These are phyloP conservation scores for Veloporphyrellus conicus DNA, from an alignment of 1,284 basidiomycete species.

Conservation along the genomic window DNA sequence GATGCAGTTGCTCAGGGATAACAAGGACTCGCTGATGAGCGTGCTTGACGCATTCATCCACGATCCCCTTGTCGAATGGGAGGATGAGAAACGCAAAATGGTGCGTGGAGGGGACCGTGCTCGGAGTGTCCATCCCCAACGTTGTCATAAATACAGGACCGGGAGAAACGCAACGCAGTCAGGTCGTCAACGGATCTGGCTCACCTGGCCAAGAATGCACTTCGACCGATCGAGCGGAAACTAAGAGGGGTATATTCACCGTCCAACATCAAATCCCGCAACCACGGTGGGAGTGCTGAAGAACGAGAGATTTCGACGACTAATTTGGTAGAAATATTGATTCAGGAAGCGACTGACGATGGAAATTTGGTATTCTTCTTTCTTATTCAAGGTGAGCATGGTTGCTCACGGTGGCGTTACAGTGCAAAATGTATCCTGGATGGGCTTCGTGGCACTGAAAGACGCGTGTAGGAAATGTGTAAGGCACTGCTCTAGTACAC, in stretches of 20 bases:
- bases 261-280: slow-evolving; percentile 43
- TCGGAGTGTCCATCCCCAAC: too few species aligned
- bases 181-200: slow-evolving; percentile 53
- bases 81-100: slow-evolving; percentile 66
- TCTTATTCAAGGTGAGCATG: slow-evolving; percentile 3
- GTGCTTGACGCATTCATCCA: slow-evolving; percentile 97
- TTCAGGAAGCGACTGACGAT: slow-evolving; percentile 77
- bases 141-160: slow-evolving; percentile 25
- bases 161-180: slow-evolving; percentile 42
- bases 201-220: slow-evolving; percentile 65
- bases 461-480: background rate
- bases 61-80: slow-evolving; percentile 97
- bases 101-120: slow-evolving; percentile 33
- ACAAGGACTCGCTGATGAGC: slow-evolving; percentile 93
- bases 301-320: slow-evolving; percentile 71
- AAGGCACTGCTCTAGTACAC: too few species aligned
- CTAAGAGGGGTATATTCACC: slow-evolving; percentile 69
- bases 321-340: slow-evolving; percentile 85
- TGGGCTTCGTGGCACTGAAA: slow-evolving; percentile 80
- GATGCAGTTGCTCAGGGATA: slow-evolving; percentile 81
- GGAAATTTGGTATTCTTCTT: slow-evolving; percentile 63
- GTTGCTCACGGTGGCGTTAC: slow-evolving; percentile 5
- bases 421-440: slow-evolving; percentile 80
- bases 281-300: slow-evolving; percentile 27
- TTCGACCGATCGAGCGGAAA: slow-evolving; percentile 81